phyloP scores from a whole-genome alignment of 805 yeast species.

The Blastobotrys robertii region DNA sequence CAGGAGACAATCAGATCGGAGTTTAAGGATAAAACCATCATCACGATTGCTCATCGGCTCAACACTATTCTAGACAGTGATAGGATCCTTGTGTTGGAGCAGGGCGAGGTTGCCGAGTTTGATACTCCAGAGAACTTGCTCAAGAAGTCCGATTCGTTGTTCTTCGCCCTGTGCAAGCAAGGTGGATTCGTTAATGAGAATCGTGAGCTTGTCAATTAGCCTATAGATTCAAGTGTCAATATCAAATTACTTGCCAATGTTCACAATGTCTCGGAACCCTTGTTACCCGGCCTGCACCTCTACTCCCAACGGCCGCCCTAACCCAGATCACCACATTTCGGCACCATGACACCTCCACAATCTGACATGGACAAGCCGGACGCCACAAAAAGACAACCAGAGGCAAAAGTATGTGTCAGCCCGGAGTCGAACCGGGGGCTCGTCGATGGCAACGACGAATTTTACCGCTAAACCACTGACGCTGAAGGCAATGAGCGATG shows the following conservation, averaged over 20 bases:
- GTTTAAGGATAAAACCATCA: constrained; percentile 65
- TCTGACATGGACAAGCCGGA: too few species aligned
- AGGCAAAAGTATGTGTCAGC: constrained; percentile 35
- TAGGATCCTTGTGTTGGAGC: constrained; percentile 61
- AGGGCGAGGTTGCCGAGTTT: constrained; percentile 68
- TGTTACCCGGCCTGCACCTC: too few species aligned
- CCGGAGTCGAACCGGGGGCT: constrained; percentile 55
- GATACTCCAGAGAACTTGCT: constrained; percentile 62
- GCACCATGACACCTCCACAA: too few species aligned
- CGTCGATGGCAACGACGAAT: constrained; percentile 49
- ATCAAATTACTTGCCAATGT: too few species aligned
- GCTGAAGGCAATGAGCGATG: too few species aligned
- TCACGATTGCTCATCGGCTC: constrained; percentile 83
- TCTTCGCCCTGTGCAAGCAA: constrained; percentile 65
- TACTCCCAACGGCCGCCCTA: too few species aligned
- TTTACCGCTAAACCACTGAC: constrained; percentile 50
- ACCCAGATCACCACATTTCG: too few species aligned
- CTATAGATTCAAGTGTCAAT: too few species aligned
- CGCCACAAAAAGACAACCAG: too few species aligned
- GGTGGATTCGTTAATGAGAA: constrained; percentile 51
- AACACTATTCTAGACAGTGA: constrained; percentile 84
- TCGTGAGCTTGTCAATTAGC: too few species aligned
- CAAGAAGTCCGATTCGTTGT: constrained; percentile 52
- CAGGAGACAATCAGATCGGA: constrained; percentile 71
- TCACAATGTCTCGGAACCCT: too few species aligned